Conservation (phyloP, 768 basidiomycete genomes). For the Hortiboletus flavorubellus region DNA sequence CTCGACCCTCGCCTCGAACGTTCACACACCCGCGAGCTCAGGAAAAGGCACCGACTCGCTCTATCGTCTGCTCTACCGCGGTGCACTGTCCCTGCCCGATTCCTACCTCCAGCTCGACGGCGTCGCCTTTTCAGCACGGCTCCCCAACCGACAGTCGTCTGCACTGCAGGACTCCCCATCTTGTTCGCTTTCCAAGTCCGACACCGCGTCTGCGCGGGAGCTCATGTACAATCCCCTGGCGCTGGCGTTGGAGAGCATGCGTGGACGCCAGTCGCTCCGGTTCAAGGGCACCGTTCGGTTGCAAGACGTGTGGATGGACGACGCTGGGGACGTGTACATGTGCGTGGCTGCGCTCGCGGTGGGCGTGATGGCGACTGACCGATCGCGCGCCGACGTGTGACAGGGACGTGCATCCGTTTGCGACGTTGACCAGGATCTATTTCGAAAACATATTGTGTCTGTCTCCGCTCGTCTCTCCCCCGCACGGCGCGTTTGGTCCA, state of each 20-base stretch:
- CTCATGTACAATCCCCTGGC: constrained; percentile 69
- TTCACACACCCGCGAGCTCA: background rate
- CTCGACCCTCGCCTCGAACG: background rate
- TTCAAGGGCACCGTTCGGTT: constrained; percentile 54
- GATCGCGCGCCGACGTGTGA: background rate
- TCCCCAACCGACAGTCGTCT: constrained; percentile 31
- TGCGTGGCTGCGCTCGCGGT: constrained; percentile 28
- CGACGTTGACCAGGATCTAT: constrained; percentile 58
- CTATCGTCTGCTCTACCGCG: constrained; percentile 68
- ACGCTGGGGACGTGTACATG: constrained; percentile 48
- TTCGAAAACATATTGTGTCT: constrained; percentile 72
- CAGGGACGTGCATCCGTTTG: constrained; percentile 70
- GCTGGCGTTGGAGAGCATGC: constrained; percentile 76
- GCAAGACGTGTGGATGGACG: constrained; percentile 58
- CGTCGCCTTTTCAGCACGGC: constrained; percentile 58
- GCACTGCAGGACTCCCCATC: constrained; percentile 31
- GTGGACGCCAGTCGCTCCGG: constrained; percentile 61
- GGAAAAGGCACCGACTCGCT: constrained; percentile 4
- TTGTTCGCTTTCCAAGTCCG: constrained; percentile 20
- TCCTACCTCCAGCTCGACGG: constrained; percentile 72
- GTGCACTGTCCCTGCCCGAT: constrained; percentile 69
- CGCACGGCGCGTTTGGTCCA: constrained; percentile 18
- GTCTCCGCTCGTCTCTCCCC: constrained; percentile 28
- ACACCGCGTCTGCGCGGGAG: constrained; percentile 21
- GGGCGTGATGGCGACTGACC: background rate